Conservation (phyloP, 2,329 filamentous ascomycete species). For the Colletotrichum australisinense region DNA sequence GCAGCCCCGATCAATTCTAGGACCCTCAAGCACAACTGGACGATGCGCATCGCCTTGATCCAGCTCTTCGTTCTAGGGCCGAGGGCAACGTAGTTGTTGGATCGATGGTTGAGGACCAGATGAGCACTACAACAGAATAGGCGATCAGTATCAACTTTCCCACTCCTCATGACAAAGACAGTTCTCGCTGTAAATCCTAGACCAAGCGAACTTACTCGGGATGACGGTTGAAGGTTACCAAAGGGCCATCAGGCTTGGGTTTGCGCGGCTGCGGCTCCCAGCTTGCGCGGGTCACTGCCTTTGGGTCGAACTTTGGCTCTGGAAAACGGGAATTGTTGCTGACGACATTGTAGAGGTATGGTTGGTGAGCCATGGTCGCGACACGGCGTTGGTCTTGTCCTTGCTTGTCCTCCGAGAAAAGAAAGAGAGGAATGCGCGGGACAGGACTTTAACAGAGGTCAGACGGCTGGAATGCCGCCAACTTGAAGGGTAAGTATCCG, state of each 20-base stretch:
- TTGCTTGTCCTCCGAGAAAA: not conserved
- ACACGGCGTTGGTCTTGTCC: not conserved
- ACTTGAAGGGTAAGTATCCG: not conserved
- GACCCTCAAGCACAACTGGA: conserved; percentile 76
- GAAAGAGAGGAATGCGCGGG: conserved; percentile 5
- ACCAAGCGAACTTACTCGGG: conserved; percentile 74
- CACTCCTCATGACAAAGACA: no score
- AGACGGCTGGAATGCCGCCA: conserved; percentile 19
- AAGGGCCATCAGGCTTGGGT: conserved; percentile 77
- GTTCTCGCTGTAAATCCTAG: not conserved
- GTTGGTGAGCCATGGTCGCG: conserved; percentile 54
- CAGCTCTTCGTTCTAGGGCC: conserved; percentile 75
- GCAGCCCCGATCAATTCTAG: conserved; percentile 76
- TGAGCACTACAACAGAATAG: conserved; percentile 60
- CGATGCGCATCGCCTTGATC: conserved; percentile 75
- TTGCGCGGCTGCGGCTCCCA: conserved; percentile 72
- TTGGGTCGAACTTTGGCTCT: conserved; percentile 81
- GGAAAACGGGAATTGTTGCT: conserved; percentile 64
- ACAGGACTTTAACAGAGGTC: not conserved
- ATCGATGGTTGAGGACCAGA: conserved; percentile 71
- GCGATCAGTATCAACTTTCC: not conserved
- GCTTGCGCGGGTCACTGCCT: conserved; percentile 84
- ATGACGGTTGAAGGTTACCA: conserved; percentile 86
- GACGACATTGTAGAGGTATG: conserved; percentile 78
- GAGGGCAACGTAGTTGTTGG: conserved; percentile 73